phyloP scores from a whole-genome alignment of 305 asterid species.

The Nicotiana rustica region DNA sequence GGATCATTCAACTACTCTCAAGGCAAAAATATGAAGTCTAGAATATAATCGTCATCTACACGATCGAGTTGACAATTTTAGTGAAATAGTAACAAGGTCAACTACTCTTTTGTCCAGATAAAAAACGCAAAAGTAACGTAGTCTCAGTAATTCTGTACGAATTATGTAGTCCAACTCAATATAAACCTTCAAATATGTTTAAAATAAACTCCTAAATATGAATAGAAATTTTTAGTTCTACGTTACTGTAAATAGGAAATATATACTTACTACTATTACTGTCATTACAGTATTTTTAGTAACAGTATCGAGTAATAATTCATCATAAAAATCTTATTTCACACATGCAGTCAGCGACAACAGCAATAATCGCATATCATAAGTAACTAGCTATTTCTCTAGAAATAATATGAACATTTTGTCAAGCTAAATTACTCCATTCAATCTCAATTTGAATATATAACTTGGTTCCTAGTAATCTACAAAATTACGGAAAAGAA shows the following conservation, averaged over 20 bases:
- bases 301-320: not conserved
- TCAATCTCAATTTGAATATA: not conserved
- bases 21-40: not conserved
- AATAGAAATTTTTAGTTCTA: not conserved
- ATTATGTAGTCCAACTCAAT: not conserved
- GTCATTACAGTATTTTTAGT: not conserved
- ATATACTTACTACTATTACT: not conserved
- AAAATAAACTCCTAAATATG: not conserved
- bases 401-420: not conserved
- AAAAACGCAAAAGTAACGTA: not conserved
- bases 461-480: not conserved
- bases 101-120: conserved; percentile 9
- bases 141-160: not conserved
- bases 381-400: not conserved
- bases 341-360: not conserved
- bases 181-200: too few species aligned
- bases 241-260: not conserved
- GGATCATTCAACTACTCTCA: not conserved
- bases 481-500: too few species aligned
- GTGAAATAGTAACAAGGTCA: not conserved
- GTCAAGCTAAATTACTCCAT: not conserved
- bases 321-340: not conserved
- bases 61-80: conserved; percentile 19
- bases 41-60: not conserved
- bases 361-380: not conserved